Base-by-base conservation (phyloP, 2,329 filamentous ascomycete species). In the Aureobasidium sp. region DNA sequence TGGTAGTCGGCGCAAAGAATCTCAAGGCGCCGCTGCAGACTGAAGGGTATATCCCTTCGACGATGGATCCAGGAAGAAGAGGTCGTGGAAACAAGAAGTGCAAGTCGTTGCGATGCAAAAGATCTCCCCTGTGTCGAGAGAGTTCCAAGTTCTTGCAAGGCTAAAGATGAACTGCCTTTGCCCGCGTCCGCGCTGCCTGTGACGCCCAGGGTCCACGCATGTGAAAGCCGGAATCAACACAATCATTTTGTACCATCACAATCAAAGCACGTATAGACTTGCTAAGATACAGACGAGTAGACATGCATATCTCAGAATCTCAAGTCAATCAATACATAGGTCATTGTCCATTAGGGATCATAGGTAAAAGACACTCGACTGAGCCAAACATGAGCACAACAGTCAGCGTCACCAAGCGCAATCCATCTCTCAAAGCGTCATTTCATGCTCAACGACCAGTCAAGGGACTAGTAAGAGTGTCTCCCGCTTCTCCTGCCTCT, bases 371-470 rank as follows among this genome's bases (percentile, higher is more conserved):
- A n/a, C 4, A 29, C 9, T 29, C 9, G 27, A 29, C 27, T 9
- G 9, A 29, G 27, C 9, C 27, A 29, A 29, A 4, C 27, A 29
- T 29, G 4, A 9, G 9, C 27, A 29, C n/a, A 29, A 29, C 27
- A 5, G 27, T 4, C 27, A 29, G 27, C 27, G 27, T 29, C 27
- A 29, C 9, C 27, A 29, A 29, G 9, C 27, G 9, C 27, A 9
- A 29, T 29, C 27, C 27, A 5, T 29, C 9, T 29, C 9, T 5
- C 9, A 29, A 29, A 29, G 27, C 27, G 9, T 5, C 9, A 29
- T 29, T 8, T 7, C 31, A 37, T 7, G 45, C 67, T 61, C 60
- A 58, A 31, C 63, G 61, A 29, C 63, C 61, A 42, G 63, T 64
- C 15, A 64, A 19, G 11, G 63, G 63, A 33, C 51, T 59, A 15